Evolutionary conservation across 2,329 filamentous ascomycete species (phyloP), one percentile per base, ranked within the genome.

Genomic region (Lithohypha guttulata): DNA sequence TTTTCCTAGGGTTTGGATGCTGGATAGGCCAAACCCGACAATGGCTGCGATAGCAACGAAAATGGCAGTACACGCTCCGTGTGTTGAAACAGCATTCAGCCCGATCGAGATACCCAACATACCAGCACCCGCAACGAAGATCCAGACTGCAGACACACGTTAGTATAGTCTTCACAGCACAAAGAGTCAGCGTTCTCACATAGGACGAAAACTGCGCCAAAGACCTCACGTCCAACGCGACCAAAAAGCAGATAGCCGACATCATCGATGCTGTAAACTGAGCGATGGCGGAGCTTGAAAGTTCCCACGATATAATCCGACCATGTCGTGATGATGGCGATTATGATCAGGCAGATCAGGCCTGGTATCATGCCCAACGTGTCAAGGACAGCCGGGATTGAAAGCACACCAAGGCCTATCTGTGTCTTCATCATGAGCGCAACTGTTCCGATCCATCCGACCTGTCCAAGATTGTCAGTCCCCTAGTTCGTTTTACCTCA

Each of bases 21-120:
- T 69, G 1, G 71, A 70, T 4, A 66, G 60, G 1, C 62, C 45
- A 18, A 68, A 67, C 6, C 75, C 63, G 5, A 68, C 55, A 2
- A 67, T 50, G 0, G 71, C 68, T 0, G 70, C 69, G 3, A 78
- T 53, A 19, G 76, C 61, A 5, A 65, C 64, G 55, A 66, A 79
- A 60, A 63, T 73, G 10, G 73, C 72, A 0, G 74, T 77, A 50
- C 75, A 80, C 3, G 69, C 58, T 2, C 67, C 68, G 48, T 79
- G 74, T 20, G 63, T 60, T 0, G 70, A 74, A 2, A 79, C 60
- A 0, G 73, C 71, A 48, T 80, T 79, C 34, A 79, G 58, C 0
- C 66, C 75, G 0, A 71, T 71, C 0, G 73, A 73, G 1, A 75
- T 65, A 10, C 71, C 72, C 22, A 79, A 62, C 42, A 79, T 73